Evolutionary conservation across 2,329 filamentous ascomycete genomes (phyloP), one percentile per base, ranked within the genome.

Genomic region (Pyrenophora teres): DNA sequence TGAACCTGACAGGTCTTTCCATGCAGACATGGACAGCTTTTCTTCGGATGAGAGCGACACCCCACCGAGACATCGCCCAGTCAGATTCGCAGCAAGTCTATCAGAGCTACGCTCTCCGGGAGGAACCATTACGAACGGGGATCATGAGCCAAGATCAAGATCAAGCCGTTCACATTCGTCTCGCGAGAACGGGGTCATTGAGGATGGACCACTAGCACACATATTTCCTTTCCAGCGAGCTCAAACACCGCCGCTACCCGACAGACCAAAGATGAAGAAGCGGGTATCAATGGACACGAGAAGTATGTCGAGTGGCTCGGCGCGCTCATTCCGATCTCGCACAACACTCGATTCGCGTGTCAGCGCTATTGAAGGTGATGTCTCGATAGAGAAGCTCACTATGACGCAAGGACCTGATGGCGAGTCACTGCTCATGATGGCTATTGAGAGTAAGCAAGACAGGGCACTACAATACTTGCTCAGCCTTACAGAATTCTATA

Each of bases 221-320:
- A 92, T 97, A 1, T 97, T 97, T 63, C 93, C 92, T 0, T 97
- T 96, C 57, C 89, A 96, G 69, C 83, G 81, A 48, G 83, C 84
- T 53, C 72, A 76, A 37, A 80, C 75, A 18, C 78, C 78, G 21
- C 76, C 78, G 16, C 71, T 77, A 73, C 42, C 60, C 5, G 73
- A 77, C 2, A 67, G 75, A 4, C 84, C 84, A 51, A 83, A 82
- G 60, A 76, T 83, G 31, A 95, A 94, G 72, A 90, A 81, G 60
- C 70, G 83, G 60, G 93, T 97, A 0, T 90, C 91, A 0, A 89
- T 97, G 89, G 91, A 96, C 67, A 88, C 88, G 13, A 81, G 92
- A 60, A 97, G 93, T 64, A 82, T 95, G 71, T 97, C 93, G 6
- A 92, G 87, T 60, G 88, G 88, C 35, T 97, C 93, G 0, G 89